phyloP scores from a whole-genome alignment of 352 stramenopile species.

The Phytophthora podocarpi region DNA sequence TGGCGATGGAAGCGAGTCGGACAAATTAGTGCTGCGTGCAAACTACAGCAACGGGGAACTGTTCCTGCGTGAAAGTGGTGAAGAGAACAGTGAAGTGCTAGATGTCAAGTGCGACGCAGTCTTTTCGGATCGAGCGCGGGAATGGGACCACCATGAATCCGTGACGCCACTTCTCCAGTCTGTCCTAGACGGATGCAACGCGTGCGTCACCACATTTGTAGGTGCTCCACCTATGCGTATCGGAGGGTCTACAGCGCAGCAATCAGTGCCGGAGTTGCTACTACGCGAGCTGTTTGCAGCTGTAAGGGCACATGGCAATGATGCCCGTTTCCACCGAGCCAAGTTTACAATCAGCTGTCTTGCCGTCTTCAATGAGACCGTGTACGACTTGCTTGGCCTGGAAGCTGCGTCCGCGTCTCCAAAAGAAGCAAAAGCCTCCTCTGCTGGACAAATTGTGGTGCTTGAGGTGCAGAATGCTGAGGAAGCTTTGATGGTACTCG shows the following conservation, averaged over 20 bases:
- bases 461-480: slow-evolving; percentile 70
- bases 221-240: slow-evolving; percentile 37
- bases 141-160: slow-evolving; percentile 65
- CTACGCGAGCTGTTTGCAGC: slow-evolving; percentile 57
- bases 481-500: slow-evolving; percentile 66
- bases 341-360: slow-evolving; percentile 82
- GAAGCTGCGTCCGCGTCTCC: slow-evolving; percentile 9
- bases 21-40: slow-evolving; percentile 42
- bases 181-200: slow-evolving; percentile 69
- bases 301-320: slow-evolving; percentile 32
- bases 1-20: not conserved
- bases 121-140: slow-evolving; percentile 65
- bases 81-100: slow-evolving; percentile 24
- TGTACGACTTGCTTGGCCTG: slow-evolving; percentile 93
- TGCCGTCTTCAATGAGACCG: slow-evolving; percentile 95
- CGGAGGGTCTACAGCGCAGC: slow-evolving; percentile 4
- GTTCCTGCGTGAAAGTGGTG: slow-evolving; percentile 32
- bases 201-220: slow-evolving; percentile 67
- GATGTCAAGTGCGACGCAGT: slow-evolving; percentile 61
- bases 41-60: slow-evolving; percentile 69
- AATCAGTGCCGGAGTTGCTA: slow-evolving; percentile 47
- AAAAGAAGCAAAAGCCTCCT: slow-evolving; percentile 3
- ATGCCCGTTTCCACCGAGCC: slow-evolving; percentile 47
- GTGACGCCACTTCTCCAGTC: slow-evolving; percentile 68
- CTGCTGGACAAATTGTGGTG: slow-evolving; percentile 49